These are phyloP conservation scores for Zymoseptoria brevis DNA, from an alignment of 2,329 filamentous ascomycete species.

Conservation along the genomic window DNA sequence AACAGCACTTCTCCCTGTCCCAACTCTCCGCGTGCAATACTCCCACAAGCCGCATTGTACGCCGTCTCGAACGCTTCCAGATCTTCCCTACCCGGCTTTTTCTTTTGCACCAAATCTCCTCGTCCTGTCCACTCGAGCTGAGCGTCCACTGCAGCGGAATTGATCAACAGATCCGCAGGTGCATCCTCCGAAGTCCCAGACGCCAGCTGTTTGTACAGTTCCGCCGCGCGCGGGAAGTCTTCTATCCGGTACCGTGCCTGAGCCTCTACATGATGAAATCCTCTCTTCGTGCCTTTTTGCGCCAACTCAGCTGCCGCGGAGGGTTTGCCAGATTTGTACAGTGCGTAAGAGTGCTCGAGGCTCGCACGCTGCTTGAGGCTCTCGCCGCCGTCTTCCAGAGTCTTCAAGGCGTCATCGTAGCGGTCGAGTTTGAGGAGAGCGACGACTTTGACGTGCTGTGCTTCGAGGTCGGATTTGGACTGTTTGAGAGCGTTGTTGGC, in stretches of 20 bases:
- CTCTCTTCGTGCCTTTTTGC: slow-evolving; percentile 33
- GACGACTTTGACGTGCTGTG: slow-evolving; percentile 62
- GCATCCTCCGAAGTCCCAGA: slow-evolving; percentile 47
- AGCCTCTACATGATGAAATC: slow-evolving; percentile 52
- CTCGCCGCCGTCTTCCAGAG: slow-evolving; percentile 56
- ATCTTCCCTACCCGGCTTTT: slow-evolving; percentile 52
- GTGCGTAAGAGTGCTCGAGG: slow-evolving; percentile 70
- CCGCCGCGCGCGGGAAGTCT: slow-evolving; percentile 58
- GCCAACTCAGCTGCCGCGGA: slow-evolving; percentile 51
- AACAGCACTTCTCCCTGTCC: slow-evolving; percentile 58
- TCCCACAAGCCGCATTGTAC: slow-evolving; percentile 70
- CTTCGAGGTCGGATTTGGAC: slow-evolving; percentile 51
- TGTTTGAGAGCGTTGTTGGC: slow-evolving; percentile 51
- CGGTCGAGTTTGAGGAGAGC: slow-evolving; percentile 76
- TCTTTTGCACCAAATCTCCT: slow-evolving; percentile 44
- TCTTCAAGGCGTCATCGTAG: slow-evolving; percentile 66
- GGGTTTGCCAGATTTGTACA: slow-evolving; percentile 70
- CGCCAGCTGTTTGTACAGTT: slow-evolving; percentile 55
- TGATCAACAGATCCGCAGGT: slow-evolving; percentile 68
- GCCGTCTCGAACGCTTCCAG: slow-evolving; percentile 72
- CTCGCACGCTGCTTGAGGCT: slow-evolving; percentile 52
- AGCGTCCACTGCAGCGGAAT: slow-evolving; percentile 61
- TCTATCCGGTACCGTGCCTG: slow-evolving; percentile 67
- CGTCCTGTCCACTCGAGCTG: slow-evolving; percentile 63
- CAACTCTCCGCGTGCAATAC: slow-evolving; percentile 62